Conservation (phyloP, 192 early-diverging fungal genomes). For the Backusella australiensis region DNA sequence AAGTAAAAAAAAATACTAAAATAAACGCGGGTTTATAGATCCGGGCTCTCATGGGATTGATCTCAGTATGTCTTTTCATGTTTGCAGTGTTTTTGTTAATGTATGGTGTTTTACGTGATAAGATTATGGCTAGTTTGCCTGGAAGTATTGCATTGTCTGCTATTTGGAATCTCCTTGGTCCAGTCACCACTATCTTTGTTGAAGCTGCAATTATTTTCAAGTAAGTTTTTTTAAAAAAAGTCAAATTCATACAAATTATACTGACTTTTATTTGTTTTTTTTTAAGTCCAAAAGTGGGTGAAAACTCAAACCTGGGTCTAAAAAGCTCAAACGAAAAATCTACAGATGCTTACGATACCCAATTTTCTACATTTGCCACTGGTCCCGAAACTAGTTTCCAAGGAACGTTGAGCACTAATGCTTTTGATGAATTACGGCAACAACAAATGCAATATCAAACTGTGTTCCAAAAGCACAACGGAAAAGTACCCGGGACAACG, state of each 20-base stretch:
- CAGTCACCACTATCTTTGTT: constrained; percentile 17
- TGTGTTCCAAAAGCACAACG: background rate
- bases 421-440: constrained; percentile 16
- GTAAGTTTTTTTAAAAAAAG: background rate
- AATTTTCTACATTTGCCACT: background rate
- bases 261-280: background rate
- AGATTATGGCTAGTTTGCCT: constrained; percentile 15
- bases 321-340: constrained; percentile 13
- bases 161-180: constrained; percentile 27
- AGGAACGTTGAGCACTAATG: constrained; percentile 15
- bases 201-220: constrained; percentile 29
- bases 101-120: constrained; percentile 28
- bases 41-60: constrained; percentile 16
- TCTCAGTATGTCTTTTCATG: constrained; percentile 17
- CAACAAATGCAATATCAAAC: constrained; percentile 10
- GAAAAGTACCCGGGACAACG: background rate
- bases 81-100: constrained; percentile 33
- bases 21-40: constrained; percentile 14
- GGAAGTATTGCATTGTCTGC: constrained; percentile 18
- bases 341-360: background rate
- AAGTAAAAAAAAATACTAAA: background rate
- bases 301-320: background rate
- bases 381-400: constrained; percentile 9
- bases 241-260: background rate
- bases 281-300: constrained; percentile 11